phyloP scores from a whole-genome alignment of 352 stramenopile species.

The Thalassiosira mediterranea region DNA sequence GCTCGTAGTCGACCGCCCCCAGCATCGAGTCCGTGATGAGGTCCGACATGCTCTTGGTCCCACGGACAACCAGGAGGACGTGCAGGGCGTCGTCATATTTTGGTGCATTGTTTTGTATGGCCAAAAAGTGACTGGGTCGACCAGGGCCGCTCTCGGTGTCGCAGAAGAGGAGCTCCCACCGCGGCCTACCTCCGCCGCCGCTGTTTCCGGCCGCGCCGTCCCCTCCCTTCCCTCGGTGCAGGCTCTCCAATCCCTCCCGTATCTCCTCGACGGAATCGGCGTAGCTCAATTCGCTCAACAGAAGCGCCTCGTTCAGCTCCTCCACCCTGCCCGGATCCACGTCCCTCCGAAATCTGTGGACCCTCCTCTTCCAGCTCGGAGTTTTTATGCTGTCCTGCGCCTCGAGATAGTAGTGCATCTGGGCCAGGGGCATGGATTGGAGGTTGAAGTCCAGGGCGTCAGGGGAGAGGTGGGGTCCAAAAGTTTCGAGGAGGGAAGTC shows the following conservation, averaged over 20 bases:
- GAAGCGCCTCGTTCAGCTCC: conserved; percentile 69
- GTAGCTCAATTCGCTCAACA: conserved; percentile 71
- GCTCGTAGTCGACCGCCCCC: conserved; percentile 60
- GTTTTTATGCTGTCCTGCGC: conserved; percentile 75
- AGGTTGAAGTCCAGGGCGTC: conserved; percentile 10
- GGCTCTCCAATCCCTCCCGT: conserved; percentile 44
- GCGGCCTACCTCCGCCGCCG: conserved; percentile 23
- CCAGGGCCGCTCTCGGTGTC: conserved; percentile 62
- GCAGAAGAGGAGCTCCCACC: conserved; percentile 70
- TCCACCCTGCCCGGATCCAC: conserved; percentile 63
- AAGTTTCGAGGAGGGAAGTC: conserved; percentile 34
- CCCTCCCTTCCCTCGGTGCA: neutral
- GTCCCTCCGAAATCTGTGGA: conserved; percentile 65
- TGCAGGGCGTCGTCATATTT: conserved; percentile 53
- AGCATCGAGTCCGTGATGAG: conserved; percentile 77
- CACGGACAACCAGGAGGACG: conserved; percentile 74
- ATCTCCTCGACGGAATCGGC: conserved; percentile 66
- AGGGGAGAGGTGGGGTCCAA: conserved; percentile 15
- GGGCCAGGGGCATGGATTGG: conserved; percentile 14
- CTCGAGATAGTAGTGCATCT: conserved; percentile 74
- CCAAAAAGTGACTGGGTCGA: conserved; percentile 74
- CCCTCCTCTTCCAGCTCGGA: conserved; percentile 72
- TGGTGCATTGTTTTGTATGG: conserved; percentile 67
- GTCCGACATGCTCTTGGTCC: conserved; percentile 77
- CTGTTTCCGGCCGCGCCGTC: neutral